phyloP scores from a whole-genome alignment of 2,329 filamentous ascomycete species.

The Alternaria tenuissima region DNA sequence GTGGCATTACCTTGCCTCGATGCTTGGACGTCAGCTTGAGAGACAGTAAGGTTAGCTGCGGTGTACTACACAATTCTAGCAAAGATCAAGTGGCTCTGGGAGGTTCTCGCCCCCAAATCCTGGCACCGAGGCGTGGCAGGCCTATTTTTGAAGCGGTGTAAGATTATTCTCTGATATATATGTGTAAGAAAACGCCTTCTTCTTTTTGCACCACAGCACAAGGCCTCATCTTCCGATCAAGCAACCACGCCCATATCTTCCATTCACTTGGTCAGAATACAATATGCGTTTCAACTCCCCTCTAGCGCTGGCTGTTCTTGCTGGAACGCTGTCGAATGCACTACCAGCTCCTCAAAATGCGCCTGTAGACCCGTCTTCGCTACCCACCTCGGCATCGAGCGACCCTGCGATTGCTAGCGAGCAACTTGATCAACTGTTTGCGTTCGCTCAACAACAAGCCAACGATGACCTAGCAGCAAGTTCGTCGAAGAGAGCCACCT shows the following conservation, averaged over 20 bases:
- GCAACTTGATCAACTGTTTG: slow-evolving; percentile 34
- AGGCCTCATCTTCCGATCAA: not conserved
- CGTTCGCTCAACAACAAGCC: slow-evolving; percentile 29
- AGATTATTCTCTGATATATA: slow-evolving; percentile 1
- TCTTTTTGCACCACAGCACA: not conserved
- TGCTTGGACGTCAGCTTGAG: not conserved
- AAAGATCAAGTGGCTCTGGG: no score
- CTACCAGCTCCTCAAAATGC: slow-evolving; percentile 35
- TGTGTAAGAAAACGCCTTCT: not conserved
- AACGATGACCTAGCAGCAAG: slow-evolving; percentile 27
- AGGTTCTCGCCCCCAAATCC: no score
- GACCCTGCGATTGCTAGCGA: slow-evolving; percentile 21
- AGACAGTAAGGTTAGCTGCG: slow-evolving; percentile 1
- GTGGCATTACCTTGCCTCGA: not conserved
- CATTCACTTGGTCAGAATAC: not conserved
- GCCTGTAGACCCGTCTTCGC: slow-evolving; percentile 27
- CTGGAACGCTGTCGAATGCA: slow-evolving; percentile 35
- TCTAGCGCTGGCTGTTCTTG: slow-evolving; percentile 33
- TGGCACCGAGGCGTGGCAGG: no score
- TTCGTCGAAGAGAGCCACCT: slow-evolving; percentile 31
- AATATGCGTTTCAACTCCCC: slow-evolving; percentile 39
- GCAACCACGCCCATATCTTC: not conserved
- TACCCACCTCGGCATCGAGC: no score
- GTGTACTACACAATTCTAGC: not conserved
- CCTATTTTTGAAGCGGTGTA: no score